These are phyloP conservation scores for Nicotiana tomentosiformis DNA, from an alignment of 257 asterid genomes.

Conservation along the genomic window DNA sequence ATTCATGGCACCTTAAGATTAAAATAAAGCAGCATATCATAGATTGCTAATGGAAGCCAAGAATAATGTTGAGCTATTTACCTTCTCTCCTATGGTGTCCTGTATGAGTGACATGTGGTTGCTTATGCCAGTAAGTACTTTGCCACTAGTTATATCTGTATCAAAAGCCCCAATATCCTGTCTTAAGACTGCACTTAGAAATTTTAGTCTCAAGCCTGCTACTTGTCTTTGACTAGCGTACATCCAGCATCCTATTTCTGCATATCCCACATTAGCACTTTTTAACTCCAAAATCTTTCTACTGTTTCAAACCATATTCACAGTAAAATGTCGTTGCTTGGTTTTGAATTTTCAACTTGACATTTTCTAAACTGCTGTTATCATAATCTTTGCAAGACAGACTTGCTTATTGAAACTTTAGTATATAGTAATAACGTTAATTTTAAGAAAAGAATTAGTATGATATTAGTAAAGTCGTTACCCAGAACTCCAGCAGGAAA, in stretches of 20 bases:
- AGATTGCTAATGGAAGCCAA: not conserved
- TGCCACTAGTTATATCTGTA: constrained; percentile 63
- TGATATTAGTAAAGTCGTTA: constrained; percentile 12
- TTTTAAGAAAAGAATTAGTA: too few species aligned
- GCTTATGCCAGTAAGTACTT: constrained; percentile 60
- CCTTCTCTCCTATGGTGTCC: constrained; percentile 90
- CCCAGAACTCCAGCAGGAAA: constrained; percentile 84
- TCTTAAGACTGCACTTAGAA: constrained; percentile 46
- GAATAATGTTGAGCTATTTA: constrained; percentile 10
- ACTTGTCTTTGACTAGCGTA: constrained; percentile 77
- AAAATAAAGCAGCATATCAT: too few species aligned
- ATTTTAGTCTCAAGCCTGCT: constrained; percentile 52
- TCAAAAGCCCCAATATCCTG: constrained; percentile 81
- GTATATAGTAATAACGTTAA: not conserved
- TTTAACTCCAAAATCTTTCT: not conserved
- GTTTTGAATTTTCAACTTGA: not conserved
- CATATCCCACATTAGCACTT: constrained; percentile 13
- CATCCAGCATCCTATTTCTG: constrained; percentile 95
- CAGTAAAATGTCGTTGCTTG: not conserved
- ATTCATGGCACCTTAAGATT: too few species aligned
- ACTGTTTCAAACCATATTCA: not conserved
- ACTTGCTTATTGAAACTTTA: not conserved
- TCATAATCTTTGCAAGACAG: not conserved
- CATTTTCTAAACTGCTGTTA: not conserved
- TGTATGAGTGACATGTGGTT: constrained; percentile 68